phyloP scores from a whole-genome alignment of 2,329 filamentous ascomycete species.

The Blumeriella jaapii region DNA sequence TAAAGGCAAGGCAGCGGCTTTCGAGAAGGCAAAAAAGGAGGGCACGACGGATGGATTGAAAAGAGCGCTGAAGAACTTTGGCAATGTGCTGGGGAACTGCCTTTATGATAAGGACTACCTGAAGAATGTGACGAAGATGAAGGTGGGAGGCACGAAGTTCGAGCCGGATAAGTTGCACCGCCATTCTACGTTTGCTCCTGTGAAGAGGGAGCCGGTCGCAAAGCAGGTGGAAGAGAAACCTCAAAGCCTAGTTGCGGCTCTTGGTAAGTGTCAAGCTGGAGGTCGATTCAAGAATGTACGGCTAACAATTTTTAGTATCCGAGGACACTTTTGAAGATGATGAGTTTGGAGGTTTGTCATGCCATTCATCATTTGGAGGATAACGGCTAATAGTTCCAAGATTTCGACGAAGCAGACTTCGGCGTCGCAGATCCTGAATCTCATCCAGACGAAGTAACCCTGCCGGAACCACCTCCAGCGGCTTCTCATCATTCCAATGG shows the following conservation, averaged over 20 bases:
- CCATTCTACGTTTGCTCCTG: constrained; percentile 51
- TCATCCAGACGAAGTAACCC: constrained; percentile 65
- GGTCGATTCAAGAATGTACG: constrained; percentile 21
- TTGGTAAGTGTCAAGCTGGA: constrained; percentile 12
- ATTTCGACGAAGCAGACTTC: constrained; percentile 71
- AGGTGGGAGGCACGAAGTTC: constrained; percentile 66
- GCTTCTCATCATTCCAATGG: constrained; percentile 16
- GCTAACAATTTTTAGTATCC: constrained; percentile 28
- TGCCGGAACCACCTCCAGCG: constrained; percentile 31
- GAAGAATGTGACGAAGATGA: constrained; percentile 80
- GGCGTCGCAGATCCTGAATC: constrained; percentile 50
- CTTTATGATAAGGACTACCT: constrained; percentile 96
- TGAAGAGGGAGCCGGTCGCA: constrained; percentile 25
- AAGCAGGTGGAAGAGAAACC: constrained; percentile 17
- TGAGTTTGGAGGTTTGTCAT: constrained; percentile 41
- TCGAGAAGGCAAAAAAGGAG: constrained; percentile 98
- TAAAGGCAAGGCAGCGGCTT: constrained; percentile 87
- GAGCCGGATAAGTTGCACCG: constrained; percentile 71
- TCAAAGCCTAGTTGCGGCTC: constrained; percentile 9
- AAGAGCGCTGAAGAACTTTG: constrained; percentile 79
- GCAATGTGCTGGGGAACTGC: constrained; percentile 95
- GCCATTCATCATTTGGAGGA: constrained; percentile 23
- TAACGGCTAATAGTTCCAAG: constrained; percentile 33
- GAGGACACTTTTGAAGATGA: constrained; percentile 35
- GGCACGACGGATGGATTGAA: constrained; percentile 92